Conservation (phyloP, 2,329 filamentous ascomycete genomes). For the Aspergillus ruber region DNA sequence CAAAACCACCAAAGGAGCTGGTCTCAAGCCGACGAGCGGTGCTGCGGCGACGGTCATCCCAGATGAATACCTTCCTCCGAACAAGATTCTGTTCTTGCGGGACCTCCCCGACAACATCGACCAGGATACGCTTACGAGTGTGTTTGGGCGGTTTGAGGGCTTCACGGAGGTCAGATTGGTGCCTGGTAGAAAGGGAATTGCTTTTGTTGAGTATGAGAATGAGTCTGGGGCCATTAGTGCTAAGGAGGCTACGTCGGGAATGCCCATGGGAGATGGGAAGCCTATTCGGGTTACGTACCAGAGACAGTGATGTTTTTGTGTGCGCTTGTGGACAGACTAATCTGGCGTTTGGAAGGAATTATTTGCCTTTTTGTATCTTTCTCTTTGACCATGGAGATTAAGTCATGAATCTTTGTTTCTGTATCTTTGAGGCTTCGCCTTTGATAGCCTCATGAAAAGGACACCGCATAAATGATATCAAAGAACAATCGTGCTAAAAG, state of each 20-base stretch:
- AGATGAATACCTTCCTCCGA: slow-evolving; percentile 96
- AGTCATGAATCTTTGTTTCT: not conserved
- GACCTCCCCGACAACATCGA: slow-evolving; percentile 84
- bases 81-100: slow-evolving; percentile 93
- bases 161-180: slow-evolving; percentile 91
- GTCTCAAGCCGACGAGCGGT: slow-evolving; percentile 69
- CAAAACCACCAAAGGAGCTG: slow-evolving; percentile 64
- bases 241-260: slow-evolving; percentile 86
- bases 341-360: slow-evolving; percentile 25
- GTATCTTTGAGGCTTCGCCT: not conserved
- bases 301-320: slow-evolving; percentile 56
- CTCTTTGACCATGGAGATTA: slow-evolving; percentile 2
- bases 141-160: slow-evolving; percentile 86
- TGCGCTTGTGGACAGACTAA: slow-evolving; percentile 9
- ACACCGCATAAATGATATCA: slow-evolving; percentile 2
- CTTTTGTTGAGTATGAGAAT: slow-evolving; percentile 92
- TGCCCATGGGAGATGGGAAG: slow-evolving; percentile 69
- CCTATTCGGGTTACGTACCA: slow-evolving; percentile 95
- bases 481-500: slow-evolving; percentile 8
- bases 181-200: slow-evolving; percentile 78
- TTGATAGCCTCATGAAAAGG: slow-evolving; percentile 1
- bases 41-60: slow-evolving; percentile 68
- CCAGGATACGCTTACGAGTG: slow-evolving; percentile 67
- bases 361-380: slow-evolving; percentile 5
- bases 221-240: slow-evolving; percentile 85